Base-by-base conservation (phyloP, 768 basidiomycete genomes). In the Lentinula edodes region DNA sequence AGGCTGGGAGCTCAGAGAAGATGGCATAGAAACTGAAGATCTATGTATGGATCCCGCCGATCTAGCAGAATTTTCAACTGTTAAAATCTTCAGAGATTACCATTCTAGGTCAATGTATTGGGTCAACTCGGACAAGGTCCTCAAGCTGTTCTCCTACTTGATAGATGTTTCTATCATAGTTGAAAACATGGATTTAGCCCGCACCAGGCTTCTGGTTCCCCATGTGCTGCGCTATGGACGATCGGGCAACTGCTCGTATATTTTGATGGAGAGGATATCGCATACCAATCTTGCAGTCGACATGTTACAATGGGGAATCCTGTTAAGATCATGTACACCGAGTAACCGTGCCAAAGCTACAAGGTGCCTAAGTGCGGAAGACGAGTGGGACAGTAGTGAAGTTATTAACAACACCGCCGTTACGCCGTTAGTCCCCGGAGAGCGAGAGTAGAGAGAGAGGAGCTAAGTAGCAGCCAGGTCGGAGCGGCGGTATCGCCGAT, bases 181-280 rank as follows among this genome's bases (percentile, higher is more conserved):
- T 23, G 41, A 42, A 20, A 58, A 58, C 32, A 58, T 58, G 57
- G 48, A 58, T 16, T 43, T 58, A 20, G 57, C 42, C 15, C 15
- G 57, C 28, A 43, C 57, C 43, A 58, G 23, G 23, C 0, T 58
- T 18, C 57, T 43, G 20, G 57, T 58, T 36, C 57, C 57, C 32
- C 43, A 18, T 20, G 57, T 58, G n/a, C 28, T 46, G 15, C 43
- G 48, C 16, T 50, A 58, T 23, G 57, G 57, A n/a, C 28, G 16
- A 16, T 58, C 36, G 6, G 53, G 53, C n/a, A 55, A 55, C 38
- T 68, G 54, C 60, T 59, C 34, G 42, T 48, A 42, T 63, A 63
- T 23, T 39, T 63, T 55, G 54, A 58, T 39, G 64, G 59, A 46
- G n/a, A 62, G n/a, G 58, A 68, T 55, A 13, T 39, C 38, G 7